Evolutionary conservation across 148 eudicot genomes (phyloP), one percentile per base, ranked within the genome.

Genomic region (Persicaria tinctoria): DNA sequence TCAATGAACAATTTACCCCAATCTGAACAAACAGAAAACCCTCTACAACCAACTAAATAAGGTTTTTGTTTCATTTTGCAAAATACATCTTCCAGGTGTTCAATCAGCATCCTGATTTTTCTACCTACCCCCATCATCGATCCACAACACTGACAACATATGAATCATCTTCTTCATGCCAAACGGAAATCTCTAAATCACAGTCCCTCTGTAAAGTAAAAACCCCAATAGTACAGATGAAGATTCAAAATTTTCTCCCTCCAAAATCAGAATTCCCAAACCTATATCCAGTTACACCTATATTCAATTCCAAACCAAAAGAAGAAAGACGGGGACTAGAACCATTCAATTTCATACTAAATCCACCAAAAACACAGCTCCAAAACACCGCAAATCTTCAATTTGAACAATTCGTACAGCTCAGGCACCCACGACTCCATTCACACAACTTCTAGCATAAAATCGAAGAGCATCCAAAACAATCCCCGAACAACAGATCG

Each of bases 161-260:
- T 23, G 68, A 60, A 60, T 9, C 68, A 60, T 32, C 46, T 32
- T 63, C 44, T 63, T 14, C 70, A 64, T 32, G 9, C 63, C 4
- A 38, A 4, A 64, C 13, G 17, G 46, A 64, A 13, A 64, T 3
- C 12, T 1, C 46, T n/a, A 64, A 66, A 38, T 66, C 70, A 5
- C 46, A 66, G 47, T 44, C 46, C 18, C 70, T 66, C 70, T 17
- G 12, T 1, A 32, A 32, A 32, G 9, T 44, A 66, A 66, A 66
- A 41, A 13, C 70, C 70, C 70, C 44, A 66, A 44, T 32, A 32
- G 18, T 14, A 41, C 70, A 41, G 9, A 66, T 14, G 7, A 41
- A 66, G 46, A 41, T 66, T 64, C n/a, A 27, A 27, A 63, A 63
- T 32, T 63, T 63, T 63, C 68, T 63, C 46, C 68, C 68, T 63